A percentile compares a stretch with the other conserved stretches of the same genome.
Conservation (phyloP, 1,284 basidiomycete species). For the Cryptococcus jaspeensis region DNA sequence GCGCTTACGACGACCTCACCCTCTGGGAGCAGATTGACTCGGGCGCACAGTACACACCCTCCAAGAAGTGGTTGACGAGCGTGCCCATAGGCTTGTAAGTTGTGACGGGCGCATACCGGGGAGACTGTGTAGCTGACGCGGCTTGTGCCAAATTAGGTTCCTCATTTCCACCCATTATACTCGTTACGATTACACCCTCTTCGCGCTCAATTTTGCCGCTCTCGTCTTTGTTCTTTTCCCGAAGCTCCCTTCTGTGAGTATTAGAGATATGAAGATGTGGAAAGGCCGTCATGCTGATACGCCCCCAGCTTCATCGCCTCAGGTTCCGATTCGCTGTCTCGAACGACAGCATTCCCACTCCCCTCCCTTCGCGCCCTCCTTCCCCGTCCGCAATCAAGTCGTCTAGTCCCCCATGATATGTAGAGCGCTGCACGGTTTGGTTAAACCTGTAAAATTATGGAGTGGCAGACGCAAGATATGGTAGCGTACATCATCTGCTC, state of each 20-base stretch:
- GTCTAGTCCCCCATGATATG: slow-evolving; percentile 3
- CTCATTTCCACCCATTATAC: slow-evolving; percentile 98
- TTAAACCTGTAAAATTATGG: not conserved
- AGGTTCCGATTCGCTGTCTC: slow-evolving; percentile 49
- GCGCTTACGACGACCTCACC: slow-evolving; percentile 95
- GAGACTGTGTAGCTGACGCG: not conserved
- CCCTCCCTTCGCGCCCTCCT: slow-evolving; percentile 39
- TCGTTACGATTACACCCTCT: slow-evolving; percentile 87
- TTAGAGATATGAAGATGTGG: not conserved
- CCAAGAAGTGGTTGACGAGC: slow-evolving; percentile 95
- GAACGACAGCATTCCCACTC: slow-evolving; percentile 34
- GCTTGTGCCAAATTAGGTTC: slow-evolving; percentile 62
- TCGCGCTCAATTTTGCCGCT: slow-evolving; percentile 85
- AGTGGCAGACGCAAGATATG: not conserved
- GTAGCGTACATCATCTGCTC: not conserved
- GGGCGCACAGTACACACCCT: slow-evolving; percentile 96
- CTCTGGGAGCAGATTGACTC: slow-evolving; percentile 99
- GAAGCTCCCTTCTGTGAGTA: slow-evolving; percentile 71
- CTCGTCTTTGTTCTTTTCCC: slow-evolving; percentile 83
- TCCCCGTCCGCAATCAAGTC: slow-evolving; percentile 28
- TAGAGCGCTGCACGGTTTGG: slow-evolving; percentile 1
- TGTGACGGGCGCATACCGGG: not conserved
- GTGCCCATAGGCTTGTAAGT: slow-evolving; percentile 88
- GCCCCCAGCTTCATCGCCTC: slow-evolving; percentile 47
- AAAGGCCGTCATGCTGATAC: not conserved